phyloP scores from a whole-genome alignment of 2,329 filamentous ascomycete genomes.

The Monosporascus sp. region DNA sequence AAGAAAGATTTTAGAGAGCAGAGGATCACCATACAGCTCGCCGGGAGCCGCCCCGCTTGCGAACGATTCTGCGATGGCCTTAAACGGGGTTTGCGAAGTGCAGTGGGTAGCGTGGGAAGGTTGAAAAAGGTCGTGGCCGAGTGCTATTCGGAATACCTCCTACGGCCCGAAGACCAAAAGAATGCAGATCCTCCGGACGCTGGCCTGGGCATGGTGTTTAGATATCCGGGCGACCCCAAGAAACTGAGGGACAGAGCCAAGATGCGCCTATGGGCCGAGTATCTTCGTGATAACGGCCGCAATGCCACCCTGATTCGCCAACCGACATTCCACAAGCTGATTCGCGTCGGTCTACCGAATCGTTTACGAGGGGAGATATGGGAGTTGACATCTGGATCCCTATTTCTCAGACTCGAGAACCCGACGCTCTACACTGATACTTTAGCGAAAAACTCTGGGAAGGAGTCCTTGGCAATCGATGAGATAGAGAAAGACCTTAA shows the following conservation, averaged over 20 bases:
- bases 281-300: slow-evolving; percentile 88
- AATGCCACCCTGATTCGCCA: slow-evolving; percentile 90
- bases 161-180: slow-evolving; percentile 59
- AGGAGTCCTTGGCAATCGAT: slow-evolving; percentile 90
- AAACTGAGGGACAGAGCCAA: slow-evolving; percentile 94
- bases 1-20: slow-evolving; percentile 56
- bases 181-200: slow-evolving; percentile 73
- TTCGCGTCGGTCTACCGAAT: slow-evolving; percentile 91
- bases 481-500: slow-evolving; percentile 99
- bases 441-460: slow-evolving; percentile 73
- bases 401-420: slow-evolving; percentile 81
- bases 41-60: slow-evolving; percentile 80
- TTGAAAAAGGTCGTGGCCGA: slow-evolving; percentile 74
- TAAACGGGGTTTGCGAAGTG: slow-evolving; percentile 81
- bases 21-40: slow-evolving; percentile 85
- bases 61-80: slow-evolving; percentile 95
- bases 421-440: slow-evolving; percentile 82
- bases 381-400: slow-evolving; percentile 88
- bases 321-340: slow-evolving; percentile 95
- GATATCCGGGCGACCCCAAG: slow-evolving; percentile 89
- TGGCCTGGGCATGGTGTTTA: slow-evolving; percentile 84
- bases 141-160: slow-evolving; percentile 86
- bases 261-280: slow-evolving; percentile 96
- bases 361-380: slow-evolving; percentile 89
- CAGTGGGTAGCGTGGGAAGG: slow-evolving; percentile 81